phyloP scores from a whole-genome alignment of 257 asterid genomes.

The Perilla frutescens region DNA sequence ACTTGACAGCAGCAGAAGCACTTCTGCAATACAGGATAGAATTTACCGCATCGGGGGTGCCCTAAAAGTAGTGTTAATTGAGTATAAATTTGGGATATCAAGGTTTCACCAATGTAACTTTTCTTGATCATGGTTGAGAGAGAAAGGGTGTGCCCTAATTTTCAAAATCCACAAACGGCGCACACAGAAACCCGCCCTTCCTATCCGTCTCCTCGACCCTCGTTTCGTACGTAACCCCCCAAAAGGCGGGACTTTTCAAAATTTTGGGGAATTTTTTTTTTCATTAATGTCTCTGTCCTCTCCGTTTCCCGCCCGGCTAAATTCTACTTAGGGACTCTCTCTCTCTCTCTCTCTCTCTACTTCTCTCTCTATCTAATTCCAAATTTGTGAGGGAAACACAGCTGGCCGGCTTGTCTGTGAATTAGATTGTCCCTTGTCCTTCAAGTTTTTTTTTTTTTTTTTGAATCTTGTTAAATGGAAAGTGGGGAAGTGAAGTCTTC shows the following conservation, averaged over 20 bases:
- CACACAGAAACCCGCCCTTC: no score
- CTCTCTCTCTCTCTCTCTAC: background rate
- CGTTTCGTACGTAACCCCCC: no score
- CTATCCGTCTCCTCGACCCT: no score
- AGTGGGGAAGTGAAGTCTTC: background rate
- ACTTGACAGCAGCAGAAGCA: no score
- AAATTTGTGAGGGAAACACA: background rate
- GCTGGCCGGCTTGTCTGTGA: background rate
- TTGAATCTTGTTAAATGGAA: background rate
- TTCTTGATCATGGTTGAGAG: no score
- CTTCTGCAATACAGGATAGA: no score
- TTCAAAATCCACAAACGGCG: no score
- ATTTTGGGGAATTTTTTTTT: background rate
- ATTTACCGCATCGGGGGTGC: no score
- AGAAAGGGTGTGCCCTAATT: no score
- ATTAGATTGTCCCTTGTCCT: background rate
- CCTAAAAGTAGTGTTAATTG: no score
- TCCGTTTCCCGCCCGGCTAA: background rate
- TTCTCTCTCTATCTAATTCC: background rate
- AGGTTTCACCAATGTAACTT: no score
- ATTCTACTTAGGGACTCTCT: background rate
- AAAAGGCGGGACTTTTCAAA: background rate
- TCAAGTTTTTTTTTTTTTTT: background rate
- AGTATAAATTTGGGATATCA: no score
- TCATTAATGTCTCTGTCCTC: background rate